Evolutionary conservation across 2,329 filamentous ascomycete species (phyloP).

Genomic region (Arthrobotrys iridis): DNA sequence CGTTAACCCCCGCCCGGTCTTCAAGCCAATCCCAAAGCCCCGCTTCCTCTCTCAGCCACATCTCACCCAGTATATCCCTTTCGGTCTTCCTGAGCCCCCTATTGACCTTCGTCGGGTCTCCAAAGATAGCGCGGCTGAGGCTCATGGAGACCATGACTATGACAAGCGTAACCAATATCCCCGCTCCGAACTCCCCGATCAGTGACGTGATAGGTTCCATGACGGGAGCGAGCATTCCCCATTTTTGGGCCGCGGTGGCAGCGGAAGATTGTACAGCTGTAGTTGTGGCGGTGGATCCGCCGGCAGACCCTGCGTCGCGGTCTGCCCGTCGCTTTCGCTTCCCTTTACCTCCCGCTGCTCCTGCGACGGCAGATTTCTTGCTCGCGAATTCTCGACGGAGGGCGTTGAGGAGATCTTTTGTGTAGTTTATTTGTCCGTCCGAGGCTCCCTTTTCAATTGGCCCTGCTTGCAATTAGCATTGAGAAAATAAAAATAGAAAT

Average conservation of each 20-base stretch:
- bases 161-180: constrained; percentile 80
- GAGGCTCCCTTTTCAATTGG: constrained; percentile 96
- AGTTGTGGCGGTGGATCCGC: constrained; percentile 62
- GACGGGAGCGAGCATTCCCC: constrained; percentile 59
- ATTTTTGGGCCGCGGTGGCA: constrained; percentile 48
- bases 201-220: constrained; percentile 59
- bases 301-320: constrained; percentile 65
- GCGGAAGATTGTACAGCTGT: constrained; percentile 58
- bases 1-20: constrained; percentile 73
- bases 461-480: constrained; percentile 66
- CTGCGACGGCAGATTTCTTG: constrained; percentile 66
- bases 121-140: constrained; percentile 64
- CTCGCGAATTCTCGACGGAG: constrained; percentile 78
- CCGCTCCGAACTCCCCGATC: constrained; percentile 72
- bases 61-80: constrained; percentile 86
- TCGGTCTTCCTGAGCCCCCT: constrained; percentile 62
- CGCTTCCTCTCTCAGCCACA: constrained; percentile 87
- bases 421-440: constrained; percentile 85
- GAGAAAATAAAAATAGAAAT: not conserved
- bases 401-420: constrained; percentile 78
- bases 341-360: constrained; percentile 60
- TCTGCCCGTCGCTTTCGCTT: constrained; percentile 67
- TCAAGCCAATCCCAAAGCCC: constrained; percentile 95
- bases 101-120: not conserved
- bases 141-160: constrained; percentile 80